These are phyloP conservation scores for Hyaloscypha variabilis DNA, from an alignment of 495 filamentous ascomycete species.

Conservation along the genomic window DNA sequence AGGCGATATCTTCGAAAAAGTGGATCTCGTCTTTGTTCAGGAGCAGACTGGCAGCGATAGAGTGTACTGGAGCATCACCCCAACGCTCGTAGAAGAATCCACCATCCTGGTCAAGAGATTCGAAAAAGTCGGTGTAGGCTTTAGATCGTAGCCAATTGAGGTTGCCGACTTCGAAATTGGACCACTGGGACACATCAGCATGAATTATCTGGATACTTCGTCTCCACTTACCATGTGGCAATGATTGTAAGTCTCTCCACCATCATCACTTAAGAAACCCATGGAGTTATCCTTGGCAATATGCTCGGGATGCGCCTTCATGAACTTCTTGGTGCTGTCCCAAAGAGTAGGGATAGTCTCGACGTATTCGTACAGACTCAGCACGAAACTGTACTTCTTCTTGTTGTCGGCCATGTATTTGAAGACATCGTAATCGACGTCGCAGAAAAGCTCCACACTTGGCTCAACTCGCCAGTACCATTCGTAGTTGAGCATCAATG, in stretches of 20 bases:
- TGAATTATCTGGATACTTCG: neutral
- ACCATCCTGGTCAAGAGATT: slow-evolving; percentile 75
- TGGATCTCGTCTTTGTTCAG: slow-evolving; percentile 92
- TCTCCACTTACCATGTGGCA: slow-evolving; percentile 82
- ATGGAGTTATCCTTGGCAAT: slow-evolving; percentile 83
- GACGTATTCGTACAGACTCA: slow-evolving; percentile 91
- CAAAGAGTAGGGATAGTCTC: slow-evolving; percentile 96
- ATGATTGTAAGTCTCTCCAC: slow-evolving; percentile 87
- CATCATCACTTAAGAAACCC: slow-evolving; percentile 88
- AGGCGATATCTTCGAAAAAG: slow-evolving; percentile 98
- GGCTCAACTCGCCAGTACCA: slow-evolving; percentile 95
- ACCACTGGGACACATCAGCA: slow-evolving; percentile 61
- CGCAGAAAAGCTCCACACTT: slow-evolving; percentile 85
- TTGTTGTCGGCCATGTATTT: slow-evolving; percentile 83
- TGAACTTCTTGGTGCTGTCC: slow-evolving; percentile 92
- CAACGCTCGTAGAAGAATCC: slow-evolving; percentile 95
- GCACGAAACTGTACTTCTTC: slow-evolving; percentile 89
- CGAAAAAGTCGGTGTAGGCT: slow-evolving; percentile 80
- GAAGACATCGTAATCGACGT: slow-evolving; percentile 83
- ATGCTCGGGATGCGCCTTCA: slow-evolving; percentile 84
- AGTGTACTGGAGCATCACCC: slow-evolving; percentile 91
- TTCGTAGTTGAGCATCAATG: slow-evolving; percentile 80
- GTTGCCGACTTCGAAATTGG: slow-evolving; percentile 88
- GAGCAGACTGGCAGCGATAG: slow-evolving; percentile 86
- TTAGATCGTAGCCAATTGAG: slow-evolving; percentile 82